Percentiles rank a stretch among this genome's conserved stretches.
These are phyloP conservation scores for Solanum ossicruentum DNA, from an alignment of 257 asterid species.

Conservation along the genomic window DNA sequence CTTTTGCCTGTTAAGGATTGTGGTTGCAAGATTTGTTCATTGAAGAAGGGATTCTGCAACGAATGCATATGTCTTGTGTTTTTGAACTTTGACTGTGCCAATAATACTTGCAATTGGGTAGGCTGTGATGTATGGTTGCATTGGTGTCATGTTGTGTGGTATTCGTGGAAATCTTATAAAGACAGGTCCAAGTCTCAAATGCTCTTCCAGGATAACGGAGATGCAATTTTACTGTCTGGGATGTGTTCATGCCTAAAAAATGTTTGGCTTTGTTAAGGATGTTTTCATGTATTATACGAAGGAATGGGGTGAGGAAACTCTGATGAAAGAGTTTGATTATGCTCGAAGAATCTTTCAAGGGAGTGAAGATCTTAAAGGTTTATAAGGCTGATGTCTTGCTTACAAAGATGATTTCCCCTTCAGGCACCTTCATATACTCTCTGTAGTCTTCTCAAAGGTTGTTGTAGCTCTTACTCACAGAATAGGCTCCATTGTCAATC, in stretches of 20 bases:
- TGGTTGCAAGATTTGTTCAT: constrained; percentile 82
- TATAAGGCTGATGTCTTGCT: constrained; percentile 54
- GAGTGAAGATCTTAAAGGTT: not conserved
- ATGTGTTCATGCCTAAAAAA: not conserved
- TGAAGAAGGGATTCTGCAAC: constrained; percentile 76
- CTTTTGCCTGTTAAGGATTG: constrained; percentile 72
- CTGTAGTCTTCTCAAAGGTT: too few species aligned
- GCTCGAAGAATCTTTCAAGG: too few species aligned
- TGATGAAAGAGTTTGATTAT: too few species aligned
- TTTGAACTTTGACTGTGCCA: constrained; percentile 74
- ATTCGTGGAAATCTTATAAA: constrained; percentile 51
- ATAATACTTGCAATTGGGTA: constrained; percentile 95
- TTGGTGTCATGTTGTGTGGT: constrained; percentile 93
- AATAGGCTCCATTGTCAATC: too few species aligned
- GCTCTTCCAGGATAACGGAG: constrained; percentile 54
- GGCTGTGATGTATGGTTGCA: constrained; percentile 91
- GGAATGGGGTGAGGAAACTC: too few species aligned
- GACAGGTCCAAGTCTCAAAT: constrained; percentile 63
- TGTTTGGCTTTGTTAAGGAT: too few species aligned
- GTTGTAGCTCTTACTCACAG: too few species aligned
- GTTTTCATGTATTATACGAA: too few species aligned
- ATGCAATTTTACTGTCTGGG: constrained; percentile 76
- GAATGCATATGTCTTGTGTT: constrained; percentile 97
- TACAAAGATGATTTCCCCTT: constrained; percentile 44
- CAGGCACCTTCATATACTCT: constrained; percentile 29